Evolutionary conservation across 768 basidiomycete species (phyloP).

Genomic region (Mycena epipterygia): DNA sequence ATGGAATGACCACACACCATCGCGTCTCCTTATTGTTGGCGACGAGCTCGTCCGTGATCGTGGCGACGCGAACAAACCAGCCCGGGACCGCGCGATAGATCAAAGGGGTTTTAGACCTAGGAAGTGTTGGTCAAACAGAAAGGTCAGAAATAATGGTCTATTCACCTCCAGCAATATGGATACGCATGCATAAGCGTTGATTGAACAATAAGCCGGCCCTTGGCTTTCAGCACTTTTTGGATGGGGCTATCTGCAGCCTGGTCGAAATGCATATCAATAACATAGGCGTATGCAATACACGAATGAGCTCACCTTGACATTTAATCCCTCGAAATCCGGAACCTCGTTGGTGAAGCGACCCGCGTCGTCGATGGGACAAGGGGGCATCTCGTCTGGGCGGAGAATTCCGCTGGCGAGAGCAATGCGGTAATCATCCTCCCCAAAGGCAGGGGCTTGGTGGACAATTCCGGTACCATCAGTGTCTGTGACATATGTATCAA

Average conservation of each 20-base stretch:
- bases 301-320: conserved; percentile 81
- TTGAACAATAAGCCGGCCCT: conserved; percentile 90
- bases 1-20: conserved; percentile 68
- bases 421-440: conserved; percentile 98
- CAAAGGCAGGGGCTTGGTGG: conserved; percentile 98
- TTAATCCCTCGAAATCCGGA: conserved; percentile 86
- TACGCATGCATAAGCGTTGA: conserved; percentile 91
- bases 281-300: neutral
- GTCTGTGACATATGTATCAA: conserved; percentile 94
- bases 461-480: conserved; percentile 97
- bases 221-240: conserved; percentile 89
- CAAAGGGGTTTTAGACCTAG: conserved; percentile 93
- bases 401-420: conserved; percentile 88
- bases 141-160: conserved; percentile 2
- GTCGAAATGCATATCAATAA: conserved; percentile 15
- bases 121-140: neutral
- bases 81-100: conserved; percentile 96
- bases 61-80: conserved; percentile 95
- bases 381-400: conserved; percentile 92
- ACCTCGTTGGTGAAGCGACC: conserved; percentile 92
- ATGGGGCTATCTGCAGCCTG: conserved; percentile 96
- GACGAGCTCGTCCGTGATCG: conserved; percentile 88
- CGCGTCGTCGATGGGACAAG: conserved; percentile 93
- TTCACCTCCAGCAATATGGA: conserved; percentile 96
- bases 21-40: conserved; percentile 90